These are phyloP conservation scores for Heliocybe sulcata DNA, from an alignment of 1,284 basidiomycete genomes.

Conservation along the genomic window DNA sequence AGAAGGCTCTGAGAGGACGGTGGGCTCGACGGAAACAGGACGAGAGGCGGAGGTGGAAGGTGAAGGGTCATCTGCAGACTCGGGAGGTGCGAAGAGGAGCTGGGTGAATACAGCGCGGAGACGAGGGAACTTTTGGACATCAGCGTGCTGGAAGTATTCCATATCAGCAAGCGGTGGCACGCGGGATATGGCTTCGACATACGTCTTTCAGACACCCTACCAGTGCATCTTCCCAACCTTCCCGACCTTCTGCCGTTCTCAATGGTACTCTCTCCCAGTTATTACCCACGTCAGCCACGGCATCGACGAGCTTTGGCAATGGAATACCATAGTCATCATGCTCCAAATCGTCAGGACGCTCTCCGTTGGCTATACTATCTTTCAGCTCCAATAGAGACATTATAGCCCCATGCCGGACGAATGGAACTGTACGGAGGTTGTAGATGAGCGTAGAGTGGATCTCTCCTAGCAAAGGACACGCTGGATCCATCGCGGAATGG, in stretches of 20 bases:
- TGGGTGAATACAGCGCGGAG: conserved; percentile 71
- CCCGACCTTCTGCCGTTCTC: conserved; percentile 54
- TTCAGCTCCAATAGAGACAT: conserved; percentile 52
- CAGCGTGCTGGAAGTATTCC: conserved; percentile 57
- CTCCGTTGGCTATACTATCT: conserved; percentile 26
- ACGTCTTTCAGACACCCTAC: conserved; percentile 88
- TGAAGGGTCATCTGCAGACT: conserved; percentile 26
- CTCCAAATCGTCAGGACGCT: conserved; percentile 27
- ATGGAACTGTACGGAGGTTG: conserved; percentile 74
- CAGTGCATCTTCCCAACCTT: conserved; percentile 82
- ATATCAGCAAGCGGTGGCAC: not conserved
- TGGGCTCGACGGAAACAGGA: conserved; percentile 33
- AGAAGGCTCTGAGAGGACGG: conserved; percentile 27
- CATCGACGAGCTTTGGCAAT: conserved; percentile 49
- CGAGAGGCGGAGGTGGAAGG: conserved; percentile 29
- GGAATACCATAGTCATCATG: conserved; percentile 41
- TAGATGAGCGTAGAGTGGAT: conserved; percentile 88
- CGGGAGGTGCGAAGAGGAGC: conserved; percentile 67
- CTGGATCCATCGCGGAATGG: conserved; percentile 64
- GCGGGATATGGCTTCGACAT: conserved; percentile 21
- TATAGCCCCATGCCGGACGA: conserved; percentile 63
- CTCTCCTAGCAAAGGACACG: conserved; percentile 79
- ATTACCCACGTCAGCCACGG: conserved; percentile 68
- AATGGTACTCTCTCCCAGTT: conserved; percentile 77
- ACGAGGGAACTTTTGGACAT: conserved; percentile 63